Evolutionary conservation across 345 rosid genomes (phyloP).

Genomic region (Eucalyptus lansdowneana): DNA sequence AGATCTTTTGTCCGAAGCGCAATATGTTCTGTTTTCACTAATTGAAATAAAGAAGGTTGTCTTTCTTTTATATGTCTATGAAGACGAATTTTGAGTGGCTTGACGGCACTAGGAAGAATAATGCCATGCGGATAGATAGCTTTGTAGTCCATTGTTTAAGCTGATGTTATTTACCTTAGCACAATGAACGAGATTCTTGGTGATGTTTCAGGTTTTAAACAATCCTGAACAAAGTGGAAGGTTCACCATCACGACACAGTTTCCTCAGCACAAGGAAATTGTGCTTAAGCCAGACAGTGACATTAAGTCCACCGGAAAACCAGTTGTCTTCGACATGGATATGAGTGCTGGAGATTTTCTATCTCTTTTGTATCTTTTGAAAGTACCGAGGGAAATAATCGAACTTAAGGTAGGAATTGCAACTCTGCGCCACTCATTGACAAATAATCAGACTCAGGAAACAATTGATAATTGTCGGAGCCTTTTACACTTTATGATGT

Average conservation of each 20-base stretch:
- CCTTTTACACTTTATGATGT: background rate
- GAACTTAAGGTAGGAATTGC: constrained; percentile 48
- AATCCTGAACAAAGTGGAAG: constrained; percentile 45
- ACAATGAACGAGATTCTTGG: background rate
- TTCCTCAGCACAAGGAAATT: constrained; percentile 58
- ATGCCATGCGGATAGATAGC: background rate
- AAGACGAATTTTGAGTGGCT: background rate
- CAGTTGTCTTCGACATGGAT: constrained; percentile 82
- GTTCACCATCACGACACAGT: constrained; percentile 57
- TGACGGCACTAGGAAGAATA: background rate
- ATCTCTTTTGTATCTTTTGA: constrained; percentile 71
- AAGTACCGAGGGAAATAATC: constrained; percentile 61
- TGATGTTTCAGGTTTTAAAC: constrained; percentile 46
- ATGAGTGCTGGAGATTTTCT: constrained; percentile 94
- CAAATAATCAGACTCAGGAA: background rate
- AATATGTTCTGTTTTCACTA: background rate
- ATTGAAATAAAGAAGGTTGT: background rate
- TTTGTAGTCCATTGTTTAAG: background rate
- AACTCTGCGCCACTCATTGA: background rate
- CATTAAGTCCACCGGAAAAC: constrained; percentile 45
- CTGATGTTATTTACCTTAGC: background rate
- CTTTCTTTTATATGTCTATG: background rate
- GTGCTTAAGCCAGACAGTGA: constrained; percentile 26
- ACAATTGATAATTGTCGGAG: background rate
- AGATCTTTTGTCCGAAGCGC: background rate